phyloP scores from a whole-genome alignment of 2,329 filamentous ascomycete species.

The Fusarium compactum region DNA sequence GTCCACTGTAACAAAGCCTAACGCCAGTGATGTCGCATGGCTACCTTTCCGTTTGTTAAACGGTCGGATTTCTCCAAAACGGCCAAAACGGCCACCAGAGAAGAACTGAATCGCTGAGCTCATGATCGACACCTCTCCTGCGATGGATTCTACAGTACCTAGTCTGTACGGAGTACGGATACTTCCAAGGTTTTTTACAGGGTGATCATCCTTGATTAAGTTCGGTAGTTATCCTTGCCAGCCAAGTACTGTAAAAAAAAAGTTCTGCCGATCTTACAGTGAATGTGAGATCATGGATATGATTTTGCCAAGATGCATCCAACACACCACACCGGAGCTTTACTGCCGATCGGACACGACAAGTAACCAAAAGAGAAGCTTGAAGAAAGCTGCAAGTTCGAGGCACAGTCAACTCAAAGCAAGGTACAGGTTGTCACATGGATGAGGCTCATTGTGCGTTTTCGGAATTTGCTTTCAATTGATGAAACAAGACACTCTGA shows the following conservation, averaged over 20 bases:
- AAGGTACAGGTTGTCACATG: neutral
- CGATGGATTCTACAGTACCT: neutral
- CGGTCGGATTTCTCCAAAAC: neutral
- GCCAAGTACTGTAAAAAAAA: slow-evolving; percentile 4
- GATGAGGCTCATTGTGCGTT: neutral
- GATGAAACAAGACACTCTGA: slow-evolving; percentile 28
- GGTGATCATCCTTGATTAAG: slow-evolving; percentile 7
- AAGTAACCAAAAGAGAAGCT: neutral
- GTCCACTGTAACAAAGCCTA: neutral
- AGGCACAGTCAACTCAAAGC: neutral
- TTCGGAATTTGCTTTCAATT: slow-evolving; percentile 41
- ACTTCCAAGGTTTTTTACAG: neutral
- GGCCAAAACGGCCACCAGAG: slow-evolving; percentile 2
- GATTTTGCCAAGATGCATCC: neutral
- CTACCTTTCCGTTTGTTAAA: neutral
- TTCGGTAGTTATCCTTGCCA: slow-evolving; percentile 14
- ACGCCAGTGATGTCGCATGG: slow-evolving; percentile 1
- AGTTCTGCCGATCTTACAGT: neutral
- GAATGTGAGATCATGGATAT: slow-evolving; percentile 3
- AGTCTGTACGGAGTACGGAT: neutral
- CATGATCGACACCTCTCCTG: neutral
- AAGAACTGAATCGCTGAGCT: slow-evolving; percentile 8
- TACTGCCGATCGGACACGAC: slow-evolving; percentile 7
- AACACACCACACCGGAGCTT: neutral
- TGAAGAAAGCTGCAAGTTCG: neutral